These are phyloP conservation scores for Suillus tomentosus DNA, from an alignment of 768 basidiomycete species.

Conservation along the genomic window DNA sequence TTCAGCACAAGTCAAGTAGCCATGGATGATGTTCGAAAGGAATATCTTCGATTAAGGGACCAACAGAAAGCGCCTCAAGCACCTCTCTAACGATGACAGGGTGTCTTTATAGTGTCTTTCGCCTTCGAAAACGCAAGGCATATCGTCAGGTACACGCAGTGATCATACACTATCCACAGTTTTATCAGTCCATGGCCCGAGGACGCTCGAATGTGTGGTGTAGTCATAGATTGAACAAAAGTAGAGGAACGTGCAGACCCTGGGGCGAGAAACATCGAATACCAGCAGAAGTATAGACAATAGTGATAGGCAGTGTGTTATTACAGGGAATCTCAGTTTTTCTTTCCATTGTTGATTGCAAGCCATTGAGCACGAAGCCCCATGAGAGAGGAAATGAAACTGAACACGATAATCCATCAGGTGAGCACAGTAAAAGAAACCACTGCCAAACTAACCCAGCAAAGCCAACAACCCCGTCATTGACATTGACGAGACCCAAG, in stretches of 20 bases:
- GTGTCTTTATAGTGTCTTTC: background rate
- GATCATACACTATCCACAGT: too few relatives aligned
- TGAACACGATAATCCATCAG: slow-evolving; percentile 30
- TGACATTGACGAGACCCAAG: slow-evolving; percentile 72
- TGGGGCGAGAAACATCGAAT: too few relatives aligned
- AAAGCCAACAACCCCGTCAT: slow-evolving; percentile 84
- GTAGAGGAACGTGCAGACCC: too few relatives aligned
- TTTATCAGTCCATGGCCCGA: too few relatives aligned
- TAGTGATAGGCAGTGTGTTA: too few relatives aligned
- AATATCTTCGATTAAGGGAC: slow-evolving; percentile 71
- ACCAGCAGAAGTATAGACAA: background rate
- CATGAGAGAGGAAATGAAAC: slow-evolving; percentile 71
- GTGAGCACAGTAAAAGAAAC: background rate
- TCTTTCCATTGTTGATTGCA: slow-evolving; percentile 47
- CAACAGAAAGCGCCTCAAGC: slow-evolving; percentile 22
- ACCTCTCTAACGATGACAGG: background rate
- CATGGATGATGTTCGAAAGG: slow-evolving; percentile 70
- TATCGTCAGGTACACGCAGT: background rate
- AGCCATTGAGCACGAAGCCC: slow-evolving; percentile 70
- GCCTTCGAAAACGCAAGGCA: background rate
- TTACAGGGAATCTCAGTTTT: slow-evolving; percentile 17
- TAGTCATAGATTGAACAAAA: background rate
- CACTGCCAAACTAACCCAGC: slow-evolving; percentile 64
- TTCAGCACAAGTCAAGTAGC: slow-evolving; percentile 70
- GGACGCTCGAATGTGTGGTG: background rate